These are phyloP conservation scores for Xylaria multiplex DNA, from an alignment of 2,329 filamentous ascomycete species.

Conservation along the genomic window DNA sequence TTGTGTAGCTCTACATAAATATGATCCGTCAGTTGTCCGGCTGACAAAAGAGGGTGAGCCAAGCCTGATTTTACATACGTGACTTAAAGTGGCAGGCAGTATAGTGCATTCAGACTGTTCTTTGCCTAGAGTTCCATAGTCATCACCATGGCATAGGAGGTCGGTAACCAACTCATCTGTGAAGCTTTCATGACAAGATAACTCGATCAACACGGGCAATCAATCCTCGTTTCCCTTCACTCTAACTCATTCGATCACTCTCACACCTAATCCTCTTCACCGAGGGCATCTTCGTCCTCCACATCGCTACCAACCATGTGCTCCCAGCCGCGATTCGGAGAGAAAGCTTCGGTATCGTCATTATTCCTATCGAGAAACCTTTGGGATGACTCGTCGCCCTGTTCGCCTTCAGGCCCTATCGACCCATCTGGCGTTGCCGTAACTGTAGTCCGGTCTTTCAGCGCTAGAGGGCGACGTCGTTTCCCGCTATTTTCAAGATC, in stretches of 20 bases:
- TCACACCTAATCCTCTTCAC: constrained; percentile 39
- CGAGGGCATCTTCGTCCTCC: constrained; percentile 46
- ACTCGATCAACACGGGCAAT: neutral
- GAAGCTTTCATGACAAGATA: neutral
- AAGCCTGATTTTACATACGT: too few species aligned
- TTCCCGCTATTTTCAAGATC: constrained; percentile 42
- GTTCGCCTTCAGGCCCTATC: constrained; percentile 19
- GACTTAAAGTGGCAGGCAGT: too few species aligned
- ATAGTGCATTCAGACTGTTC: neutral
- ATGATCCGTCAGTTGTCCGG: too few species aligned
- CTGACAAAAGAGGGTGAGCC: too few species aligned
- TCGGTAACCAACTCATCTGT: neutral
- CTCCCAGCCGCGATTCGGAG: constrained; percentile 28
- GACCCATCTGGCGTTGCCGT: constrained; percentile 20
- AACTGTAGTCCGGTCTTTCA: constrained; percentile 24
- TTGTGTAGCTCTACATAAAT: too few species aligned
- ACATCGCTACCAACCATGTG: constrained; percentile 36
- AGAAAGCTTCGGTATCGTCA: constrained; percentile 40
- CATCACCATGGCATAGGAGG: too few species aligned
- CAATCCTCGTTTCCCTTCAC: neutral
- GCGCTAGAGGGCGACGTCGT: constrained; percentile 28
- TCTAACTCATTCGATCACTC: neutral
- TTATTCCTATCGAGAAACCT: constrained; percentile 43
- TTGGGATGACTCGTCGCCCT: constrained; percentile 23
- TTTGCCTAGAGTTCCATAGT: neutral